Evolutionary conservation across 2,329 filamentous ascomycete genomes (phyloP), one percentile per base, ranked within the genome.

Genomic region (Microcyclosporella mali): DNA sequence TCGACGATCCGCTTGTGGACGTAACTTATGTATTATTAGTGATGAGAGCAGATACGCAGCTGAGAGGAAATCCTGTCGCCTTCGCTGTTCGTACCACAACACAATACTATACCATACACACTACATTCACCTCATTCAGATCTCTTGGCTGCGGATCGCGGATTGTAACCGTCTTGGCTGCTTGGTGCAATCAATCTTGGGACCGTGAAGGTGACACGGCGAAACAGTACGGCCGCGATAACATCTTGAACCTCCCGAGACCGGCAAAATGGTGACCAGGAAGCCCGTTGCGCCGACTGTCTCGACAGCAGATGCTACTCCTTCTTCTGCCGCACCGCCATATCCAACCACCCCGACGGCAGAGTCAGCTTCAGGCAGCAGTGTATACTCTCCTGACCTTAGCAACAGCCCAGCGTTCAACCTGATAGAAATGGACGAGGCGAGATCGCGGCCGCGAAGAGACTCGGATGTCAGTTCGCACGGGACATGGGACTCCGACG

Each of bases 311-410:
- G 63, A 66, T 6, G 61, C 67, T 8, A 39, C 38, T 7, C 61
- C 59, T 6, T 61, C 64, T 43, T 43, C 50, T 11, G 51, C 65
- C 49, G 65, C 66, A 15, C 68, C 67, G 17, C 70, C 70, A 2
- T 72, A 73, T 42, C 70, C 70, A 11, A 64, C 63, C 2, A 65
- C 66, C 0, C 68, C 70, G 2, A 60, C 59, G 59, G 52, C 37
- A 21, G 40, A 52, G 21, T 46, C 56, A 33, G 55, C 54, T 45
- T 51, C 53, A 30, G 47, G 49, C 11, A 55, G 53, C 33, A 56
- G 50, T 21, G 50, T 60, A 28, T 58, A 66, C 49, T 60, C 62
- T n/a, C 58, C 61, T 4, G 58, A 65, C 43, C 53, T 64, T 37
- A 47, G 45, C 27, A 55, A 43, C 9, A 65, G 62, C 8, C 66